phyloP scores from a whole-genome alignment of 805 yeast genomes.

The Barnettozyma salicaria region DNA sequence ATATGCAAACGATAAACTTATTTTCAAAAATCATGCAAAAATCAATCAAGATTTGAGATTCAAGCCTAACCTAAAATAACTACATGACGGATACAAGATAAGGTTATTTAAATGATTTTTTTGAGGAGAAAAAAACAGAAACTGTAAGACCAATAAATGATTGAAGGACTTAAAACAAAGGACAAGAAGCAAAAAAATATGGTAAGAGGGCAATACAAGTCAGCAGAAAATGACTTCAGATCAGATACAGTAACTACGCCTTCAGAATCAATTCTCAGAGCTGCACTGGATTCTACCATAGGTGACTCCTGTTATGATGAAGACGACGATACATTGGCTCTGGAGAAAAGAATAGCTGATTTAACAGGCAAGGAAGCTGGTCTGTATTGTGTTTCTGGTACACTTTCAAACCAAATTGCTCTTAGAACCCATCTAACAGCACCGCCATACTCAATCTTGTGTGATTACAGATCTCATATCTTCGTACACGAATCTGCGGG shows the following conservation, averaged over 20 bases:
- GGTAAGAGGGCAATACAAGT: slow-evolving; percentile 4
- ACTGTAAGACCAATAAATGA: no score
- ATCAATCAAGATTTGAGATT: no score
- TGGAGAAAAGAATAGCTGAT: slow-evolving; percentile 59
- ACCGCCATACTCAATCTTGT: slow-evolving; percentile 81
- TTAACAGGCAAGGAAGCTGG: slow-evolving; percentile 79
- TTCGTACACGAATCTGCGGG: slow-evolving; percentile 89
- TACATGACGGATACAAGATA: no score
- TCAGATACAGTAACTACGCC: slow-evolving; percentile 93
- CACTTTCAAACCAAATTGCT: slow-evolving; percentile 84
- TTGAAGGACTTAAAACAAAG: no score
- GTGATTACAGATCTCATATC: slow-evolving; percentile 84
- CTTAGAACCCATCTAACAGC: slow-evolving; percentile 67
- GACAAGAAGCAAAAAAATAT: background rate
- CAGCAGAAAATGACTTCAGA: slow-evolving; percentile 45
- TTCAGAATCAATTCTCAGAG: slow-evolving; percentile 61
- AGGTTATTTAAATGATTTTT: no score
- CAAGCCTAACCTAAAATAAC: no score
- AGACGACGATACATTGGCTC: slow-evolving; percentile 59
- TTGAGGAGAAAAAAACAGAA: no score
- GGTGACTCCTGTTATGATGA: slow-evolving; percentile 92
- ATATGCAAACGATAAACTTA: no score
- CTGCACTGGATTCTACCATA: slow-evolving; percentile 48
- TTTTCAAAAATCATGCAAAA: no score
- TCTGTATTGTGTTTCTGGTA: slow-evolving; percentile 81